These are phyloP conservation scores for Scleroderma citrinum DNA, from an alignment of 768 basidiomycete genomes.

Conservation along the genomic window DNA sequence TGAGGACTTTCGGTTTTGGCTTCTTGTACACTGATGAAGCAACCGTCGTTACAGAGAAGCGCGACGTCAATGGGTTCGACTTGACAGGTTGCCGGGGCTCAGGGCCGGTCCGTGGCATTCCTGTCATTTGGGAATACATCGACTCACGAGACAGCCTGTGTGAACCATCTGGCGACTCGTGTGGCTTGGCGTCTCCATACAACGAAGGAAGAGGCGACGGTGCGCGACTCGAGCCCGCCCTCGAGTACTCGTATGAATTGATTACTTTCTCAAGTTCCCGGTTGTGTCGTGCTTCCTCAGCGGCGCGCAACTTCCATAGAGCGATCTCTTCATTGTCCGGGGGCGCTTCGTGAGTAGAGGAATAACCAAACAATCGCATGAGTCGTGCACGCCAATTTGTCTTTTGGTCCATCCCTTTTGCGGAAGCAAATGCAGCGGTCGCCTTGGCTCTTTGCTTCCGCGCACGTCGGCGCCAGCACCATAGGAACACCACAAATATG, in stretches of 20 bases:
- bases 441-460: conserved; percentile 62
- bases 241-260: conserved; percentile 41
- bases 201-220: conserved; percentile 41
- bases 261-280: conserved; percentile 47
- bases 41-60: conserved; percentile 44
- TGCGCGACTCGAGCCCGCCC: conserved; percentile 32
- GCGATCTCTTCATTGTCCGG: conserved; percentile 41
- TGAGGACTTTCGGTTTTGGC: conserved; percentile 20
- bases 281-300: conserved; percentile 46
- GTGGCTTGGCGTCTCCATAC: conserved; percentile 18
- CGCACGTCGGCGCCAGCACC: conserved; percentile 65
- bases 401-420: conserved; percentile 46
- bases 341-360: conserved; percentile 14
- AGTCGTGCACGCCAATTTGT: conserved; percentile 53
- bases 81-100: conserved; percentile 73
- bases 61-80: conserved; percentile 37
- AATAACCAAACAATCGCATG: conserved; percentile 52
- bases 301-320: conserved; percentile 43
- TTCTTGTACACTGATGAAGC: conserved; percentile 32
- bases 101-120: conserved; percentile 51
- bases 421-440: conserved; percentile 59
- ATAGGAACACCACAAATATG: conserved; percentile 61
- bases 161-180: conserved; percentile 15
- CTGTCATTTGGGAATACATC: conserved; percentile 67
- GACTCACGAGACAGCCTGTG: conserved; percentile 42